Evolutionary conservation across 2,329 filamentous ascomycete species (phyloP).

Genomic region (Apiospora sp.): DNA sequence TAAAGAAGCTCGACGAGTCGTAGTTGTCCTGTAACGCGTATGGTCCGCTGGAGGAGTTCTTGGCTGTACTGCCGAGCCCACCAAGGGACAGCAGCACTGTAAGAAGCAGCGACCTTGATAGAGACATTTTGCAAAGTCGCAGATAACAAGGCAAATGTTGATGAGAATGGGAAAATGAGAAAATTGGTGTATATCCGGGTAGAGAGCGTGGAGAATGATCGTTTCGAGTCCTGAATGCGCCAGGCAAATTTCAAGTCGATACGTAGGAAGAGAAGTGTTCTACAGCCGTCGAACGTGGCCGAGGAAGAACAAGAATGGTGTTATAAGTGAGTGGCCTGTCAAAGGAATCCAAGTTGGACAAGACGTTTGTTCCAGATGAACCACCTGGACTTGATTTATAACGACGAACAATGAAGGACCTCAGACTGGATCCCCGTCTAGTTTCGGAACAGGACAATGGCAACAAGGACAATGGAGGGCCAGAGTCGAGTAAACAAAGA

Average conservation of each 20-base stretch:
- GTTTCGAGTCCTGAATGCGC: neutral
- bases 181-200: neutral
- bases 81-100: conserved; percentile 27
- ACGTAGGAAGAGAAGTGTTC: neutral
- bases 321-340: conserved; percentile 6
- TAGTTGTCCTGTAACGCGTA: conserved; percentile 59
- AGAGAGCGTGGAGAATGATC: conserved; percentile 6
- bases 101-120: conserved; percentile 1
- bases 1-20: conserved; percentile 63
- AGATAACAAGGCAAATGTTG: neutral
- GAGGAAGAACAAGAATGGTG: neutral
- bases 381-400: neutral
- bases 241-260: conserved; percentile 20
- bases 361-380: neutral
- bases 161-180: neutral
- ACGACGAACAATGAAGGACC: neutral
- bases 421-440: neutral
- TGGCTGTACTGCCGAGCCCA: conserved; percentile 7
- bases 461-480: conserved; percentile 14
- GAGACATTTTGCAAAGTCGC: neutral
- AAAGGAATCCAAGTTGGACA: neutral
- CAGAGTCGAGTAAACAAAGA: conserved; percentile 34
- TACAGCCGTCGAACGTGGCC: neutral
- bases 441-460: neutral
- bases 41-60: conserved; percentile 32